Base-by-base conservation (phyloP, 202 grass and related monocot species). In the Cymbopogon flexuosus region DNA sequence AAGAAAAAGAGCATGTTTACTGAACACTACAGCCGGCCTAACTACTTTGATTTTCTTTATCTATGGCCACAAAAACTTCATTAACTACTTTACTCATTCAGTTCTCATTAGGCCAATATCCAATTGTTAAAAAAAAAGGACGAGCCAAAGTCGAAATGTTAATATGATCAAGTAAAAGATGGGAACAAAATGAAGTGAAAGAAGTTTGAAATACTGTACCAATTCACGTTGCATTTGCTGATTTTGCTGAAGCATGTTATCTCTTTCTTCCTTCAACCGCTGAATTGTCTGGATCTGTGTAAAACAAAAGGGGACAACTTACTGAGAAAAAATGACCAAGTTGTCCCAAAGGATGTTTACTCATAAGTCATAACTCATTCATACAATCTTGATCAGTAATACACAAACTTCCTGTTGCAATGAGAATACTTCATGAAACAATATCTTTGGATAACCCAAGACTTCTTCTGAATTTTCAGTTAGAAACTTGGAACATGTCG, bases 171-270 rank as follows among this genome's bases (percentile, higher is more conserved):
- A 65, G n/a, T 40, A 18, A 63, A 52, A 45, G 42, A 61, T 22
- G 52, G 33, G 14, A 76, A 72, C 0, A 63, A 30, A 46, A 52
- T 42, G 34, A 47, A 65, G 15, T 1, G 18, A 61, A 68, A 80
- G 36, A 82, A 54, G 14, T 30, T 45, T 8, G 41, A 65, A 49
- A 66, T 15, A 40, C 62, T 15, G 7, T 60, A 99, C 96, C 90
- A 99, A 39, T 87, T 99, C 96, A 66, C 90, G 85, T 80, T 95
- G 88, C 69, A 96, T 89, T 82, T 99, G 96, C 59, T 96, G 84
- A 86, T 95, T 99, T 91, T 93, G 86, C 66, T 93, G 96, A 85
- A 99, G 67, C 79, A 80, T 88, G 36, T 16, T 78, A 83, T 96
- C 96, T 72, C 88, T 91, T 77, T 96, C 96, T 8, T 99, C 92